Conservation (phyloP, 331 rosid genomes). For the Cydonia oblonga region DNA sequence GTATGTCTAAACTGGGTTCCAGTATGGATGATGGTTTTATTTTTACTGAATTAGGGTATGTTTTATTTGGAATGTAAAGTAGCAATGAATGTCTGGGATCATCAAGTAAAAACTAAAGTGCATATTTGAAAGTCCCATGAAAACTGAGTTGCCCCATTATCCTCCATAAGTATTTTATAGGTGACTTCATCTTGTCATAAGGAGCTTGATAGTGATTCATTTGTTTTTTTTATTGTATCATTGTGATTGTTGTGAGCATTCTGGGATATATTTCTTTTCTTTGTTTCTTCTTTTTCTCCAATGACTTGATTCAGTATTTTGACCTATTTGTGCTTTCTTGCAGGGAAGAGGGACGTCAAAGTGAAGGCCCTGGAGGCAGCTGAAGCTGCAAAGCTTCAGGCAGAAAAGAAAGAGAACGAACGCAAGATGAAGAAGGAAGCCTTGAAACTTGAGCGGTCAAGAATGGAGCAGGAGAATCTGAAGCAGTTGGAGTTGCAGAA, state of each 20-base stretch:
- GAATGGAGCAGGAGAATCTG: slow-evolving; percentile 48
- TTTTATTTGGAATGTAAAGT: not conserved
- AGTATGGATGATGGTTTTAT: not conserved
- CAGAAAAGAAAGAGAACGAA: slow-evolving; percentile 81
- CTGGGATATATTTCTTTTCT: not conserved
- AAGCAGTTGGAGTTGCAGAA: slow-evolving; percentile 55
- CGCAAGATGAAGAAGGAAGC: slow-evolving; percentile 86
- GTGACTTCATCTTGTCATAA: not conserved
- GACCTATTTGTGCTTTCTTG: slow-evolving; percentile 10
- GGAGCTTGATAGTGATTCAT: not conserved
- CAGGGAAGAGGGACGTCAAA: slow-evolving; percentile 83
- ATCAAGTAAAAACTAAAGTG: not conserved
- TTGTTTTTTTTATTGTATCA: not conserved
- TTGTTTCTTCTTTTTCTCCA: not conserved
- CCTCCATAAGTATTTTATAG: not conserved
- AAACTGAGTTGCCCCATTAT: not conserved
- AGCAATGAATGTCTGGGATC: not conserved
- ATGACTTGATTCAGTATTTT: not conserved
- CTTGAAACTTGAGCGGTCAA: slow-evolving; percentile 54
- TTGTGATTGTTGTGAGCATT: not conserved
- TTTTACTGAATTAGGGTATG: not conserved
- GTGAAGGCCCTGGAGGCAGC: slow-evolving; percentile 87
- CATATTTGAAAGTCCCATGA: not conserved
- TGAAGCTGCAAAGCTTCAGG: slow-evolving; percentile 68
- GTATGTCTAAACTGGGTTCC: not conserved